Base-by-base conservation (phyloP, 2,329 filamentous ascomycete species). In the Sclerotinia sclerotiorum region DNA sequence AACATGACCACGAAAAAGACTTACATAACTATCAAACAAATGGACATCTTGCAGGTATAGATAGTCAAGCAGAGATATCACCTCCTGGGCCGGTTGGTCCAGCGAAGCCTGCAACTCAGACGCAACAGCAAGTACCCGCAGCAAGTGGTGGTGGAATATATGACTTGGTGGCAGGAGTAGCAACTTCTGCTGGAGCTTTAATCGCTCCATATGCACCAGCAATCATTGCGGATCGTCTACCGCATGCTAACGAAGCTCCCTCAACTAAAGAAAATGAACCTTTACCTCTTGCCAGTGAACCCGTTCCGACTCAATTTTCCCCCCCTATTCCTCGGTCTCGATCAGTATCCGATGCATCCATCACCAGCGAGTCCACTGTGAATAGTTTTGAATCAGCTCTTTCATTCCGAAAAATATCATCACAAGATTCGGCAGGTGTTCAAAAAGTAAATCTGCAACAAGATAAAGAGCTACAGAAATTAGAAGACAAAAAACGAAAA, bases 381-480 rank as follows among this genome's bases (percentile, higher is more conserved):
- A 79, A 78, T 65, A 85, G 81, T 73, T 84, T 86, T 70, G 80
- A 82, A 5, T 86, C 84, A 0, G 84, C 83, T 68, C 56, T 75
- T 65, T 65, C 77, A 72, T 48, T 70, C 72, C 13, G 74, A 71
- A 71, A 69, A 24, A 73, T 76, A 19, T 39, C 84, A 81, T 1
- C 79, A 81, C 32, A 35, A 46, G 81, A 82, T 2, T 81, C 82
- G 3, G 76, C 69, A 29, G 58, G 74, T 6, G 58, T 71, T 68
- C 76, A 72, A 51, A 77, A 66, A 58, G 75, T 72, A 2, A 69
- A 72, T 1, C 73, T 79, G 15, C 79, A 80, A 27, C 81, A 86
- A 70, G 88, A 90, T 39, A 89, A 88, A 74, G 88, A 91, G 72
- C 82, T 93, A 4, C 80, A 82, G 69, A 90, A 88, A 74, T 83